Evolutionary conservation across 78 protist species (phyloP).

Genomic region (Tieghemostelium lacteum): DNA sequence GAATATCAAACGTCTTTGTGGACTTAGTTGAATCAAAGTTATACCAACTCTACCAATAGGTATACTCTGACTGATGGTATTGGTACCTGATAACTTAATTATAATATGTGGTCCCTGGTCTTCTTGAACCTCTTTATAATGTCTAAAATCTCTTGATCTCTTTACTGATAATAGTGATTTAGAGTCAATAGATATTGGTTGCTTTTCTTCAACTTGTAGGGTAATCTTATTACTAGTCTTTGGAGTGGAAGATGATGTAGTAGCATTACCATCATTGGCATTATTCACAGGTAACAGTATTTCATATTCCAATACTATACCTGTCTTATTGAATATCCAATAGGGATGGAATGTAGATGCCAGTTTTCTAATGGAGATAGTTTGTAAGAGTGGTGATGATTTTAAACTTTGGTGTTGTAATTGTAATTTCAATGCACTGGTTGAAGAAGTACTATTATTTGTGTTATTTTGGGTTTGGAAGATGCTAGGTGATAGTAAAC

Average conservation of each 20-base stretch:
- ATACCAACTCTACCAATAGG: slow-evolving; percentile 59
- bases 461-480: background rate
- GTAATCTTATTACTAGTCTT: too few species aligned
- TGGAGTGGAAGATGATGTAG: too few species aligned
- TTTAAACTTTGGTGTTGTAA: background rate
- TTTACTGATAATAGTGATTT: slow-evolving; percentile 24
- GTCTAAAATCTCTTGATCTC: slow-evolving; percentile 28
- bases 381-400: slow-evolving; percentile 63
- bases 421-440: background rate
- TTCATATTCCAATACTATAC: slow-evolving; percentile 43
- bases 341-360: slow-evolving; percentile 65
- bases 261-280: too few species aligned
- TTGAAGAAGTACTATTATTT: background rate
- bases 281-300: too few species aligned
- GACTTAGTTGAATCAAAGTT: slow-evolving; percentile 2
- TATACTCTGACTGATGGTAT: background rate
- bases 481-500: too few species aligned
- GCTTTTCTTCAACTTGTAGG: slow-evolving; percentile 37
- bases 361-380: slow-evolving; percentile 59
- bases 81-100: background rate
- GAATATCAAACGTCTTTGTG: slow-evolving; percentile 21
- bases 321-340: slow-evolving; percentile 70
- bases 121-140: slow-evolving; percentile 4
- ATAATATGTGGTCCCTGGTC: slow-evolving; percentile 44
- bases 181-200: slow-evolving; percentile 41